Evolutionary conservation across 345 rosid genomes (phyloP).

Genomic region (Firmiana major): DNA sequence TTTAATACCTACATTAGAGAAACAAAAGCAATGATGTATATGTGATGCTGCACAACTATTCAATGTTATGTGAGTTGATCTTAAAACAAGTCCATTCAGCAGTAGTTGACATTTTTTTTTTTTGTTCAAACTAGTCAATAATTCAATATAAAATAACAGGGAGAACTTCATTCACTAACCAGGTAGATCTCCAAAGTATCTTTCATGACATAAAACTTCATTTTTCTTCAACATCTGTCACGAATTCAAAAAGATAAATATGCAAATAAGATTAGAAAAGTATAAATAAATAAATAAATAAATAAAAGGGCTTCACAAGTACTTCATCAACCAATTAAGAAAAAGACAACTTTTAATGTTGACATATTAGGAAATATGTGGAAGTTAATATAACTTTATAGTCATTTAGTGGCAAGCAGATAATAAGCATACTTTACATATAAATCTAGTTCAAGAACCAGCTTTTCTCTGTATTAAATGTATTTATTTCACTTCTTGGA

Average conservation of each 20-base stretch:
- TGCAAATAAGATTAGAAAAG: neutral
- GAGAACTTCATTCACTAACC: slow-evolving; percentile 20
- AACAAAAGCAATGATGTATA: neutral
- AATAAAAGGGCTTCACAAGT: neutral
- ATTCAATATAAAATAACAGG: no score
- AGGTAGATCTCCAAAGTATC: slow-evolving; percentile 17
- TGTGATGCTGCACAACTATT: neutral
- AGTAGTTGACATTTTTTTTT: neutral
- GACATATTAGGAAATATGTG: neutral
- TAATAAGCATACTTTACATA: neutral
- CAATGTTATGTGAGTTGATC: neutral
- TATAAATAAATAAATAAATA: no score
- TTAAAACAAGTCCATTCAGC: neutral
- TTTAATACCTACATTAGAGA: slow-evolving; percentile 21
- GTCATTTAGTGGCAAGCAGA: neutral
- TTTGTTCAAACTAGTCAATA: no score
- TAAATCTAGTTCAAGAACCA: neutral
- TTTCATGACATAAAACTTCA: slow-evolving; percentile 14
- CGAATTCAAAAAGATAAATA: slow-evolving; percentile 1
- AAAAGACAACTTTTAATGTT: neutral
- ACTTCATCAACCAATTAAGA: neutral
- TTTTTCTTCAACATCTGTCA: slow-evolving; percentile 22
- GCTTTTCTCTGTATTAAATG: neutral
- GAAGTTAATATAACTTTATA: neutral
- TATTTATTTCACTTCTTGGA: no score